These are phyloP conservation scores for Penicillium sp. DNA, from an alignment of 2,329 filamentous ascomycete genomes.

Conservation along the genomic window DNA sequence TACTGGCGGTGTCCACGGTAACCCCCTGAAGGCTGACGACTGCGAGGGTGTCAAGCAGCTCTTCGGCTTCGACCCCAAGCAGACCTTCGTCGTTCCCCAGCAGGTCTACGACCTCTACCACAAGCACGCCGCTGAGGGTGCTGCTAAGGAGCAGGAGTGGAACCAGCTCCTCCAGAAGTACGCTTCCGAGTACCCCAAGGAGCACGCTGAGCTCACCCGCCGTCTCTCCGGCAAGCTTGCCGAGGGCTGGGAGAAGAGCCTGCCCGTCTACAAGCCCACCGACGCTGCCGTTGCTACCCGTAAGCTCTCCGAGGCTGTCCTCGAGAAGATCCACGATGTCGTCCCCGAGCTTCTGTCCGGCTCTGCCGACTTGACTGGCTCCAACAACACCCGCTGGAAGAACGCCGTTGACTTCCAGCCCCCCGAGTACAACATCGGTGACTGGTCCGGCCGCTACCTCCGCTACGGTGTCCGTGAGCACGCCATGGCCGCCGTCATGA, in stretches of 20 bases:
- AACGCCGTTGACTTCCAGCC: constrained; percentile 94
- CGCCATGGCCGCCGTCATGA: constrained; percentile 46
- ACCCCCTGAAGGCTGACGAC: constrained; percentile 89
- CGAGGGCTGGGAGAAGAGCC: constrained; percentile 88
- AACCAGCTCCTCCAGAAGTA: constrained; percentile 88
- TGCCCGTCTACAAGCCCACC: constrained; percentile 79
- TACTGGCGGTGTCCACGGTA: constrained; percentile 91
- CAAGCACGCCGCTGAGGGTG: constrained; percentile 76
- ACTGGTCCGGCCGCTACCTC: constrained; percentile 79
- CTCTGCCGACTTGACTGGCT: constrained; percentile 94
- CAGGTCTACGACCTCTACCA: constrained; percentile 85
- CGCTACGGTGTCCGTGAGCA: constrained; percentile 47
- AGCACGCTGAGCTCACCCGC: constrained; percentile 71
- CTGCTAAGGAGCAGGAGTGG: constrained; percentile 87
- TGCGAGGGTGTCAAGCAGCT: constrained; percentile 85
- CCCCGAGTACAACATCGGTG: constrained; percentile 71
- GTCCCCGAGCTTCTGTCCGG: constrained; percentile 89
- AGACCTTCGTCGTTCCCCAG: constrained; percentile 88
- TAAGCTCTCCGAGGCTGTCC: constrained; percentile 90
- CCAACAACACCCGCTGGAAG: constrained; percentile 99
- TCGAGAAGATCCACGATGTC: constrained; percentile 72
- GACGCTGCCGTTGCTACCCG: constrained; percentile 82
- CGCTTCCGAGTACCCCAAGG: constrained; percentile 62
- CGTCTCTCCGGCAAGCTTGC: constrained; percentile 76
- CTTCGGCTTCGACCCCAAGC: constrained; percentile 90